These are phyloP conservation scores for Hygrophila difformis DNA, from an alignment of 257 asterid species.

Conservation along the genomic window DNA sequence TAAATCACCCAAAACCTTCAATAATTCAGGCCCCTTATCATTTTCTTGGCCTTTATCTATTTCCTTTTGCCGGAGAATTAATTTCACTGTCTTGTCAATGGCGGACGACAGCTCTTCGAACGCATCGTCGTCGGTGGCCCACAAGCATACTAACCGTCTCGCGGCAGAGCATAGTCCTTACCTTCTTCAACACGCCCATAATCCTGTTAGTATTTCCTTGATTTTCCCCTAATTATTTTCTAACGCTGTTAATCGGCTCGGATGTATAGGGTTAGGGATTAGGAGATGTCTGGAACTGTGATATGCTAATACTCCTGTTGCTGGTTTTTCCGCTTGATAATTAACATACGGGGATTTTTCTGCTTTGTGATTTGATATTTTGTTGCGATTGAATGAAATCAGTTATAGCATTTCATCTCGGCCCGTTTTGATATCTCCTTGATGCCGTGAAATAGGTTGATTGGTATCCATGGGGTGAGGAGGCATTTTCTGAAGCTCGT, in stretches of 20 bases:
- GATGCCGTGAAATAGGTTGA: slow-evolving; percentile 47
- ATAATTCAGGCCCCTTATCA: slow-evolving; percentile 4
- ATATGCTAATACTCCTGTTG: too few species aligned
- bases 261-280: too few species aligned
- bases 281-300: too few species aligned
- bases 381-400: background rate
- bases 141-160: slow-evolving; percentile 60
- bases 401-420: too few species aligned
- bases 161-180: slow-evolving; percentile 90
- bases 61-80: slow-evolving; percentile 25
- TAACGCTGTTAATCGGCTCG: background rate
- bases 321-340: too few species aligned
- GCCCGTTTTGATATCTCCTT: too few species aligned
- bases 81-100: slow-evolving; percentile 42
- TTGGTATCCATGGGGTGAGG: slow-evolving; percentile 99
- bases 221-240: background rate
- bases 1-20: slow-evolving; percentile 15
- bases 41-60: slow-evolving; percentile 30
- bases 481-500: slow-evolving; percentile 88
- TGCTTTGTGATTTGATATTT: background rate
- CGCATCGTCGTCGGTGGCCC: slow-evolving; percentile 34
- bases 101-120: slow-evolving; percentile 36
- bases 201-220: slow-evolving; percentile 40
- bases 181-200: slow-evolving; percentile 93
- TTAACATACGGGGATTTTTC: too few species aligned